Evolutionary conservation across 2,329 filamentous ascomycete genomes (phyloP).

Genomic region (Aspergillus sp.): DNA sequence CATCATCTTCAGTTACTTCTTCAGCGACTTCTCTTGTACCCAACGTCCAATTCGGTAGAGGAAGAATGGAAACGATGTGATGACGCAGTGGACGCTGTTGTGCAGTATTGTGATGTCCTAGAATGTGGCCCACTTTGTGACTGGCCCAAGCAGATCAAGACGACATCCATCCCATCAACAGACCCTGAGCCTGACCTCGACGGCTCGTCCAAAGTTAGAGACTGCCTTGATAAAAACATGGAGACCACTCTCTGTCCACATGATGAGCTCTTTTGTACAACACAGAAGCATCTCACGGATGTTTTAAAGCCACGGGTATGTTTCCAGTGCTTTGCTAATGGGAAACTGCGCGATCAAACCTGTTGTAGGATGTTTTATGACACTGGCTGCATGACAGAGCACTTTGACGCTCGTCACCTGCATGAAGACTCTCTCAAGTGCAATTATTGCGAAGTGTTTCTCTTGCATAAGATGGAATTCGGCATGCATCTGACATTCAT

Average conservation of each 20-base stretch:
- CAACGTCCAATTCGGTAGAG: slow-evolving; percentile 12
- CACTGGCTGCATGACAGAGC: no score
- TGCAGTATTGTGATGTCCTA: slow-evolving; percentile 11
- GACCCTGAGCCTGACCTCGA: not conserved
- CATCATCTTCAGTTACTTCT: slow-evolving; percentile 9
- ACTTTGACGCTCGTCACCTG: no score
- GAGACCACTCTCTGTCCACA: not conserved
- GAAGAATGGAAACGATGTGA: slow-evolving; percentile 14
- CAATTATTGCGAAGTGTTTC: no score
- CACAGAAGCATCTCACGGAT: not conserved
- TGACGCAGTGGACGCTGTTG: slow-evolving; percentile 7
- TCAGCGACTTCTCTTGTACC: slow-evolving; percentile 12
- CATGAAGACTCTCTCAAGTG: no score
- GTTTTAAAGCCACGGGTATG: not conserved
- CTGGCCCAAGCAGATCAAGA: slow-evolving; percentile 3
- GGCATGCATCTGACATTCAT: no score
- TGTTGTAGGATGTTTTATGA: no score
- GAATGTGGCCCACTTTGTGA: slow-evolving; percentile 13
- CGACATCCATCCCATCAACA: not conserved
- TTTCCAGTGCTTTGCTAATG: not conserved
- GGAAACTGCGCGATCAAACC: no score
- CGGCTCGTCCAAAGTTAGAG: not conserved
- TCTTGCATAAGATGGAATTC: no score
- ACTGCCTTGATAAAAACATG: not conserved
- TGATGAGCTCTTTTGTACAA: not conserved